phyloP scores from a whole-genome alignment of 306 rosid species.

The Medicago arabica region DNA sequence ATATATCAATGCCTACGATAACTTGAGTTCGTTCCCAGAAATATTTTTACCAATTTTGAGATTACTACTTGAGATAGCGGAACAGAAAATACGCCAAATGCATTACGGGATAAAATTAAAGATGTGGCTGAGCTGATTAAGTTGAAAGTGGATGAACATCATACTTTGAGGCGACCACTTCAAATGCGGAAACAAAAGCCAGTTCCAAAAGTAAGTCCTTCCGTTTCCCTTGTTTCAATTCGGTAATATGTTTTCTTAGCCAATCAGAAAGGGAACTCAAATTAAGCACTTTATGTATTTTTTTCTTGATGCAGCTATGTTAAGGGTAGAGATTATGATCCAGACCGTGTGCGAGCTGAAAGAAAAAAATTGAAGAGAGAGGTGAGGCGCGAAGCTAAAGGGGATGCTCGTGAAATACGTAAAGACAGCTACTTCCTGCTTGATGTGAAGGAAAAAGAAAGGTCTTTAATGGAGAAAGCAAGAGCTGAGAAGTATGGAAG shows the following conservation, averaged over 20 bases:
- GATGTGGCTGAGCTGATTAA: constrained; percentile 62
- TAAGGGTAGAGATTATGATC: constrained; percentile 90
- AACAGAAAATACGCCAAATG: constrained; percentile 60
- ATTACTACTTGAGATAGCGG: constrained; percentile 57
- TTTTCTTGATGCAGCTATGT: constrained; percentile 67
- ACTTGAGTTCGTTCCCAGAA: constrained; percentile 84
- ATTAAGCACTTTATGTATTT: constrained; percentile 38
- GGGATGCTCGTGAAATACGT: constrained; percentile 85
- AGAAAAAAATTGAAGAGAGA: constrained; percentile 68
- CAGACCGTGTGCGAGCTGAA: constrained; percentile 72
- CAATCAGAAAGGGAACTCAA: constrained; percentile 1
- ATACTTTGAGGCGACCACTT: constrained; percentile 70
- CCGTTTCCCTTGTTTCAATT: background rate
- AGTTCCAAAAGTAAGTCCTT: constrained; percentile 70
- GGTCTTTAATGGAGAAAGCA: constrained; percentile 63
- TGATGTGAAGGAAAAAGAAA: constrained; percentile 74
- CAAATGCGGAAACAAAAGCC: constrained; percentile 91
- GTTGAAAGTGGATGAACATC: constrained; percentile 57
- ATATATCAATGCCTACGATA: constrained; percentile 56
- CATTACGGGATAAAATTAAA: constrained; percentile 56
- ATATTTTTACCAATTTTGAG: constrained; percentile 67
- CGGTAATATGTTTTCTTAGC: constrained; percentile 5
- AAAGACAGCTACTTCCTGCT: constrained; percentile 78
- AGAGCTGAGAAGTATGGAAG: constrained; percentile 71
- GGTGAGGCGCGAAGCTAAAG: constrained; percentile 72